Conservation (phyloP, 495 filamentous ascomycete species). For the Penicillium pulvis region DNA sequence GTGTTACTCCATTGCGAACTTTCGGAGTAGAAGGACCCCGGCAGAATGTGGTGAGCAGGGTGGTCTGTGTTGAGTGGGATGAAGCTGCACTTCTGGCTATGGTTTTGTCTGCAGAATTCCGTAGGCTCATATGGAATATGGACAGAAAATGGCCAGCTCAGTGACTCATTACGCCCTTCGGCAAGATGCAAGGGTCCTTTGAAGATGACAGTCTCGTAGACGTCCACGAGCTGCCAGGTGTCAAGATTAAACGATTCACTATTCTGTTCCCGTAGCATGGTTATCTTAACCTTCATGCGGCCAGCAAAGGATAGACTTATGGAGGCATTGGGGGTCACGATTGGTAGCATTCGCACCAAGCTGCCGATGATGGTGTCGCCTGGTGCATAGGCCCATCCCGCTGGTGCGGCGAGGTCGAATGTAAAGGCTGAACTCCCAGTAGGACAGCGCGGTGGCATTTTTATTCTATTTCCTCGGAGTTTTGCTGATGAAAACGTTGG, state of each 20-base stretch:
- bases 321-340: conserved; percentile 18
- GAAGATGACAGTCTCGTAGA: conserved; percentile 4
- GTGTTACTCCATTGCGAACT: not conserved
- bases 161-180: not conserved
- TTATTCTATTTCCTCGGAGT: not conserved
- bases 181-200: conserved; percentile 19
- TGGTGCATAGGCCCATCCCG: conserved; percentile 13
- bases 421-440: conserved; percentile 5
- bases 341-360: conserved; percentile 11
- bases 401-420: conserved; percentile 19
- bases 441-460: not conserved
- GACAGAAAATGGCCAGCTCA: conserved; percentile 22
- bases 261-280: not conserved
- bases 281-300: conserved; percentile 9
- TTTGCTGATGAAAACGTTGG: not conserved
- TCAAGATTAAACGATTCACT: not conserved
- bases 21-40: conserved; percentile 19
- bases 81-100: conserved; percentile 19
- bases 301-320: conserved; percentile 11
- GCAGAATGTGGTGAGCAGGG: conserved; percentile 14
- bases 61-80: conserved; percentile 22
- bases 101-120: not conserved
- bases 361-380: conserved; percentile 24
- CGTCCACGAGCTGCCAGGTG: not conserved
- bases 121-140: conserved; percentile 15